These are phyloP conservation scores for Ensete ventricosum DNA, from an alignment of 176 grass and related monocot species.

Conservation along the genomic window DNA sequence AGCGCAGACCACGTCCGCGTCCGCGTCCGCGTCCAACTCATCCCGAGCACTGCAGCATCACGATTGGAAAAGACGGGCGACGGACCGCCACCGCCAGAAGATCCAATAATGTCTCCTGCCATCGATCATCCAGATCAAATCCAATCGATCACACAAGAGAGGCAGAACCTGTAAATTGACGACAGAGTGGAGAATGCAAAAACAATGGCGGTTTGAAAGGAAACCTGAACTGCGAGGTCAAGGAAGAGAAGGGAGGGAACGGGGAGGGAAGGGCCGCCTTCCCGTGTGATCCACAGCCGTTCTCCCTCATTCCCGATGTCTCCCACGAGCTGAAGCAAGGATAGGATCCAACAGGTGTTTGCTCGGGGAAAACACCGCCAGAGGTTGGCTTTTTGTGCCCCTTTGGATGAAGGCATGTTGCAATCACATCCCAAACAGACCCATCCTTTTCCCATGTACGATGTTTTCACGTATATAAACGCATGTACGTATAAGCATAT, in stretches of 20 bases:
- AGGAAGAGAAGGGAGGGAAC: background rate
- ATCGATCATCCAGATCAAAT: background rate
- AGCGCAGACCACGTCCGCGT: slow-evolving; percentile 28
- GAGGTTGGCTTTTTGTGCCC: no score
- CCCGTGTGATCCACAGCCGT: background rate
- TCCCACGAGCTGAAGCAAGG: no score
- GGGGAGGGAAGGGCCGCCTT: background rate
- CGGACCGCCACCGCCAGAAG: slow-evolving; percentile 51
- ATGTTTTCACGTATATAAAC: no score
- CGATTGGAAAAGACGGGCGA: slow-evolving; percentile 40
- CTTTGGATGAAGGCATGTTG: no score
- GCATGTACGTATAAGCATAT: no score
- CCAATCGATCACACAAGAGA: background rate
- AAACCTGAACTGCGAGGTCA: slow-evolving; percentile 1
- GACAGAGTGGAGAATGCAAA: background rate
- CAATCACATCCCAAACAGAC: no score
- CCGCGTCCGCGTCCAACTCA: slow-evolving; percentile 42
- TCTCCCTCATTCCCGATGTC: background rate
- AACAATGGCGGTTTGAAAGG: no score
- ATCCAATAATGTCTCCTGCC: slow-evolving; percentile 61
- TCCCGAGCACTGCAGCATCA: slow-evolving; percentile 58
- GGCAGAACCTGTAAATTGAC: background rate
- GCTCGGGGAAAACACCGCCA: no score
- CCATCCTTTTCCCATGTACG: no score
- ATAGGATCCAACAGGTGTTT: no score